phyloP scores from a whole-genome alignment of 2,329 filamentous ascomycete genomes.

The Dothideomycetes sp. region DNA sequence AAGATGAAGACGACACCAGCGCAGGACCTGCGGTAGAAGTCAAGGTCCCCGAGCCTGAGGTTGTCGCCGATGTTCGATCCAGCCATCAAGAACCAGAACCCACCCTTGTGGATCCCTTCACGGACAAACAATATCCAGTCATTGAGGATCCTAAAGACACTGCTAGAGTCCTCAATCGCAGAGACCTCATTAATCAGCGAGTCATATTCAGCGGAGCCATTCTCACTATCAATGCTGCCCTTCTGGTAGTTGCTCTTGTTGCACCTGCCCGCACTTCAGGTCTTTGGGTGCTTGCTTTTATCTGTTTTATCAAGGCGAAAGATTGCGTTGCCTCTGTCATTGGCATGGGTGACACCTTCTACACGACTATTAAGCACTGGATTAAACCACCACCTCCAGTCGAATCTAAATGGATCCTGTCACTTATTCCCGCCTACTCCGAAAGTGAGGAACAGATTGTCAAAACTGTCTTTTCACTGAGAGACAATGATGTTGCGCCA shows the following conservation, averaged over 20 bases:
- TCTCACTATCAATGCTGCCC: slow-evolving; percentile 2
- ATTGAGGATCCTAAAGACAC: slow-evolving; percentile 6
- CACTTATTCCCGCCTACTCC: slow-evolving; percentile 15
- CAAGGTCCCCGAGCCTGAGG: neutral
- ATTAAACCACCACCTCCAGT: slow-evolving; percentile 10
- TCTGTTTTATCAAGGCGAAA: slow-evolving; percentile 16
- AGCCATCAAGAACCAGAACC: neutral
- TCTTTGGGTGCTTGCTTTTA: slow-evolving; percentile 12
- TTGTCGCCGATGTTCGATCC: neutral
- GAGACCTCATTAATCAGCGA: slow-evolving; percentile 5
- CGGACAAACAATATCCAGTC: slow-evolving; percentile 1
- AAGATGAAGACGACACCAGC: slow-evolving; percentile 3
- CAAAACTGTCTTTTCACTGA: slow-evolving; percentile 14
- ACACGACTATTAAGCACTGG: slow-evolving; percentile 6
- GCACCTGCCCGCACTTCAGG: slow-evolving; percentile 4
- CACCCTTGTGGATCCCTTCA: neutral
- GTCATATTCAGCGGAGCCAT: slow-evolving; percentile 3
- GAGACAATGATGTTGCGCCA: slow-evolving; percentile 14
- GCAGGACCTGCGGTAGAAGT: slow-evolving; percentile 5
- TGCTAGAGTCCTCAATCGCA: slow-evolving; percentile 2
- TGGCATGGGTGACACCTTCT: slow-evolving; percentile 6
- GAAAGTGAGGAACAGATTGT: slow-evolving; percentile 16
- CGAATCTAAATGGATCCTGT: slow-evolving; percentile 14
- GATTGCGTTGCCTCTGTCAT: slow-evolving; percentile 14
- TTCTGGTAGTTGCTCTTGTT: slow-evolving; percentile 3